A percentile compares a stretch with the other conserved stretches of the same genome.
These are phyloP conservation scores for Yamadazyma triangularis DNA, from an alignment of 1,139 yeast genomes.

Conservation along the genomic window DNA sequence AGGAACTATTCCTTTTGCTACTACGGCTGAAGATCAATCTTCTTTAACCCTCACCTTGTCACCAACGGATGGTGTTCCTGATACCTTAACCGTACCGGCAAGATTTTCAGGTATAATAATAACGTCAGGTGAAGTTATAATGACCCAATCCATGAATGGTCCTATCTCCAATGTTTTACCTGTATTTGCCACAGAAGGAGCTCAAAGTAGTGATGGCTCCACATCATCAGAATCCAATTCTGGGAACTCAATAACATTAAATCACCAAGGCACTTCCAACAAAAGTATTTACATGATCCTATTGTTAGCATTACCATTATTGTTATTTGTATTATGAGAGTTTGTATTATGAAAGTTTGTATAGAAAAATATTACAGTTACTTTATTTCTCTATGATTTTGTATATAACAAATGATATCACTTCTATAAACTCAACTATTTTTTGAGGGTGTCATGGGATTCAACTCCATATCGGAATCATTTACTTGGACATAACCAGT, in stretches of 20 bases:
- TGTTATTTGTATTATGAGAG: no score
- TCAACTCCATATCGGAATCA: not conserved
- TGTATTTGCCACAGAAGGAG: conserved; percentile 13
- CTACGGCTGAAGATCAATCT: not conserved
- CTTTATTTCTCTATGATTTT: no score
- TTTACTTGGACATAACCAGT: not conserved
- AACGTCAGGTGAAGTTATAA: conserved; percentile 28
- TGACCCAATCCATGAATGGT: conserved; percentile 12
- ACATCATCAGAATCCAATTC: not conserved
- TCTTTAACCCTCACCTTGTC: conserved; percentile 14
- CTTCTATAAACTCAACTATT: no score
- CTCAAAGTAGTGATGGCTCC: conserved; percentile 4
- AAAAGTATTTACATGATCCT: no score
- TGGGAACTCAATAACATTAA: no score
- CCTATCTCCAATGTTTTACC: conserved; percentile 5
- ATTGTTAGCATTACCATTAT: no score
- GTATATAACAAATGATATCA: no score
- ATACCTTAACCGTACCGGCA: conserved; percentile 27
- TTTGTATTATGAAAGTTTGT: no score
- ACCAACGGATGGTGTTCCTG: conserved; percentile 13
- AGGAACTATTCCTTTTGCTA: conserved; percentile 37
- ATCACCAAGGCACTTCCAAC: no score
- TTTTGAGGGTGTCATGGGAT: not conserved
- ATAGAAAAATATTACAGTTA: no score
- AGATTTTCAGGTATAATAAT: conserved; percentile 30